Percentiles rank a stretch among this genome's conserved stretches.
phyloP scores from a whole-genome alignment of 2,329 filamentous ascomycete species.

The Ceratocystis destructans region DNA sequence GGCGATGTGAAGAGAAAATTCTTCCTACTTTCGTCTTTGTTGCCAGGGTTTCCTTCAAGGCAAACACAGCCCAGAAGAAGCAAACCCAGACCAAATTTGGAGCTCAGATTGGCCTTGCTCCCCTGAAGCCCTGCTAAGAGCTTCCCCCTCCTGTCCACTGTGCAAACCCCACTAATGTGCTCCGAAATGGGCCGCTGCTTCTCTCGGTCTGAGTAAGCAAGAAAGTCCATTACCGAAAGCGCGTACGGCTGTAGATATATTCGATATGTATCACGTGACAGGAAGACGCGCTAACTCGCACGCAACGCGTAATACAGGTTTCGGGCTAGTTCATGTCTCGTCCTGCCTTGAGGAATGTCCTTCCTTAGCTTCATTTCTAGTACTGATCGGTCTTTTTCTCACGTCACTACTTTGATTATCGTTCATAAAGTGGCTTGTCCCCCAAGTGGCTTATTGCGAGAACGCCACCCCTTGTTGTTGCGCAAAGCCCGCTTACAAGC shows the following conservation, averaged over 20 bases:
- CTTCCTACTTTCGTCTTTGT: not conserved
- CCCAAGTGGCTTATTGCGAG: not conserved
- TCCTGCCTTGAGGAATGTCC: not conserved
- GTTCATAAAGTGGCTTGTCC: not conserved
- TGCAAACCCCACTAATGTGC: not conserved
- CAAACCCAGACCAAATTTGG: not conserved
- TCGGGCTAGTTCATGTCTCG: not conserved
- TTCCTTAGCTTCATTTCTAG: not conserved
- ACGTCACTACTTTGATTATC: not conserved
- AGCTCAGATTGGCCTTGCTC: too few relatives aligned
- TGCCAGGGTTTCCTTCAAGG: slow-evolving; percentile 5
- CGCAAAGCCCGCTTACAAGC: not conserved
- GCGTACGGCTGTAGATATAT: too few relatives aligned
- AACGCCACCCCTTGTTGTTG: not conserved
- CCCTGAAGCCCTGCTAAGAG: not conserved
- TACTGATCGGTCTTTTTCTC: not conserved
- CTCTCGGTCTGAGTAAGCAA: not conserved
- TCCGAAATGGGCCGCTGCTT: not conserved
- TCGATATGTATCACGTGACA: not conserved
- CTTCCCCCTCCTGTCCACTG: not conserved
- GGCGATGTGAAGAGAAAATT: slow-evolving; percentile 1
- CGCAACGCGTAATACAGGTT: not conserved
- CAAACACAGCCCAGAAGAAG: not conserved
- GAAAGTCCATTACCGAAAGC: not conserved
- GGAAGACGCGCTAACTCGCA: not conserved